Percentiles rank a stretch among this genome's conserved stretches.
phyloP scores from a whole-genome alignment of 352 stramenopile species.

The Pythium aquatile region DNA sequence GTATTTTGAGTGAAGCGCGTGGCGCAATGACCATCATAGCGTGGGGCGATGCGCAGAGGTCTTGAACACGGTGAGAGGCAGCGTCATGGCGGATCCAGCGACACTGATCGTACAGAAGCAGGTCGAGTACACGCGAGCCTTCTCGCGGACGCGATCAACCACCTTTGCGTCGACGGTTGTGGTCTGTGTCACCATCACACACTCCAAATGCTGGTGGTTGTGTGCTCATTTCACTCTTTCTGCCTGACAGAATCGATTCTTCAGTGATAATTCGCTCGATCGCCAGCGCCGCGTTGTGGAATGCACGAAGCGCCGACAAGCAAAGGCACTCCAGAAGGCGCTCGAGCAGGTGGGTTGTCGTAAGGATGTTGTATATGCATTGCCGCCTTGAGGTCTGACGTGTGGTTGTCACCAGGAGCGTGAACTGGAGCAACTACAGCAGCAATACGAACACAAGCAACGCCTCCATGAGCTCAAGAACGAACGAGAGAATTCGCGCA shows the following conservation, averaged over 20 bases:
- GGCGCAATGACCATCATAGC: not conserved
- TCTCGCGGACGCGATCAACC: constrained; percentile 18
- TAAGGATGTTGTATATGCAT: not conserved
- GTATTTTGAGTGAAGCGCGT: constrained; percentile 1
- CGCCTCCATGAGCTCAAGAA: constrained; percentile 37
- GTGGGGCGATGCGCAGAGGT: not conserved
- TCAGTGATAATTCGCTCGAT: constrained; percentile 65
- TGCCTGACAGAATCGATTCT: constrained; percentile 61
- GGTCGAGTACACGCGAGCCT: constrained; percentile 25
- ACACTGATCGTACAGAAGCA: constrained; percentile 30
- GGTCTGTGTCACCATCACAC: constrained; percentile 8
- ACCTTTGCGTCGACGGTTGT: constrained; percentile 25
- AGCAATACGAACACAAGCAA: constrained; percentile 43
- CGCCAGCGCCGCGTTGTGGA: constrained; percentile 54
- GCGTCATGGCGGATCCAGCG: constrained; percentile 11
- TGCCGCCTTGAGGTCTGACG: not conserved
- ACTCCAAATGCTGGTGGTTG: not conserved
- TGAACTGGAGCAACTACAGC: constrained; percentile 45
- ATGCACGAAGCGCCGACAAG: constrained; percentile 53
- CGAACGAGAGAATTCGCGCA: constrained; percentile 51
- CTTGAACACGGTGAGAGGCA: not conserved
- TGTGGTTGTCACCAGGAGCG: constrained; percentile 28
- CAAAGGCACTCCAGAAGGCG: constrained; percentile 45
- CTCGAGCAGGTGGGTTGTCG: constrained; percentile 41
- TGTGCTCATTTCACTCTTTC: not conserved